Base-by-base conservation (phyloP, 2,329 filamentous ascomycete genomes). In the Penicillium sp. region DNA sequence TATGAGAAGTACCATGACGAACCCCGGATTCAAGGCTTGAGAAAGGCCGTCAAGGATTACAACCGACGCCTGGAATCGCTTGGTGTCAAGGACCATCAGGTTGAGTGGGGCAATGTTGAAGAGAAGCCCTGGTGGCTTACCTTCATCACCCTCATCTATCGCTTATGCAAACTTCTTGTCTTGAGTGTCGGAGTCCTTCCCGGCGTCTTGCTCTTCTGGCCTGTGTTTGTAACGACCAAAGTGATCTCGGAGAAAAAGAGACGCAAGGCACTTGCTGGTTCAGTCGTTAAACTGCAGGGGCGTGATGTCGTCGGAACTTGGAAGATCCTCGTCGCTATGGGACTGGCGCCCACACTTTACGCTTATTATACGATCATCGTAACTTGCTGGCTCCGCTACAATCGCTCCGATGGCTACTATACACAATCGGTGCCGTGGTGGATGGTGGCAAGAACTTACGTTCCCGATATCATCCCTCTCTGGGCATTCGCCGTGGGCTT, bases 1-100 rank as follows among this genome's bases (percentile, higher is more conserved):
- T 97, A 96, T 68, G 89, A 89, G 49, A 85, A 87, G 43, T 96
- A 92, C 79, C 93, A 95, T 75, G 85, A 93, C 55, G 91, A 97
- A 66, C 86, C 86, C 51, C 85, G 91, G 45, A 90, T 96, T 61
- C 78, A 88, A 37, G 78, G 84, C 21, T 77, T 96, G 36, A 88
- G 88, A 64, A 81, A 84, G 46, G 83, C 86, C 6, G 89, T 97
- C 52, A 84, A 85, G 54, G 82, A 87, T 43, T 97, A 97, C 79
- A 96, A 96, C 75, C 83, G 84, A 58, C 84, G 91, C 68, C 83
- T 97, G 23, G 85, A 88, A 56, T 88, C 91, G 58, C 82, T 97
- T 47, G 90, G 90, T 65, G 82, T 97, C 52, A 87, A 89, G 52
- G 92, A 97, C 68, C 92, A 97, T 69, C 92, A 97, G 75, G 88